Evolutionary conservation across 1,139 yeast genomes (phyloP), one percentile per base, ranked within the genome.

Genomic region (Yamadazyma conglobata): DNA sequence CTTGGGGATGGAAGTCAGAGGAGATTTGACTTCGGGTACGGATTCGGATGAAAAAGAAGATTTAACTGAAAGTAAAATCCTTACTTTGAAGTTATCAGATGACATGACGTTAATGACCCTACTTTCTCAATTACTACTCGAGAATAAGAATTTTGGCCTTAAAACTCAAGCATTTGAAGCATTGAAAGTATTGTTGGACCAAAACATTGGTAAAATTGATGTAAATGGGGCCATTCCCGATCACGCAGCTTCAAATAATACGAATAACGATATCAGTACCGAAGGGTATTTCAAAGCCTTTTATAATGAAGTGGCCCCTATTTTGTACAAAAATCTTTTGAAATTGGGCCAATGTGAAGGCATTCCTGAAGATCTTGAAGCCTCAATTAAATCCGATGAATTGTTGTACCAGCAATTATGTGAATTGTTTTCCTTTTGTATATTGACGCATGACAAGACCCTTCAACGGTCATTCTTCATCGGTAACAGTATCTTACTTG

Each of bases 81-180:
- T 60, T 18, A 60, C 58, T 16, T 46, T 64, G 21, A 58, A 54
- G 28, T 55, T 70, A 23, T 68, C 73, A 6, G 71, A 69, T 41
- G 86, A 81, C 47, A 75, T 79, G 74, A 70, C 83, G 0, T 56
- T 86, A 30, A 60, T 84, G 22, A 56, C 67, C 10, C 73, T 82
- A 6, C 58, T 89, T 26, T 70, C 85, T 1, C 70, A 76, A 27
- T 66, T 88, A 18, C 56, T 89, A 15, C 57, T 80, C 3, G 66
- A 70, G 15, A 95, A 85, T 38, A 62, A 67, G 21, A 78, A 80
- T 42, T 71, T 81, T 5, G 95, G 95, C 0, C 58, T 88, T 30
- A 80, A 84, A 49, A 74, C 82, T 4, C 96, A 88, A 52, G 84
- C 91, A 1, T 77, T 76, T 39, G 96, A 88, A 56, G 95, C 96